Percentiles rank a stretch among this genome's conserved stretches.
phyloP scores from a whole-genome alignment of 495 filamentous ascomycete species.

The Gamarada debralockiae region DNA sequence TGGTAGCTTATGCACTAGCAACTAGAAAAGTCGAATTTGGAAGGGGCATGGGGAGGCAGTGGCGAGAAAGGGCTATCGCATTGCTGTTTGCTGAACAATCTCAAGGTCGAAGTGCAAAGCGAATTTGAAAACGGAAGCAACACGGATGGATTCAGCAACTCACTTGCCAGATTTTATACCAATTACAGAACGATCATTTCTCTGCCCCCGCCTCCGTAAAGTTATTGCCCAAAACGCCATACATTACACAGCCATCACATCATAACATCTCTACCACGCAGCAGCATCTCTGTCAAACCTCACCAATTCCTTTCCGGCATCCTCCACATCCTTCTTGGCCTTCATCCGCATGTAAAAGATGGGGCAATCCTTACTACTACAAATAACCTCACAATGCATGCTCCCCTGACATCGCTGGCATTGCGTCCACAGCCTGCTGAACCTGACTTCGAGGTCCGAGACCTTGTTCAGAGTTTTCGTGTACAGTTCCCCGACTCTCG shows the following conservation, averaged over 20 bases:
- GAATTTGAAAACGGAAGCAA: too few relatives aligned
- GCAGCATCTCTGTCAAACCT: constrained; percentile 82
- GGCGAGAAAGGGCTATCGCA: too few relatives aligned
- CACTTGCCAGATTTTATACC: too few relatives aligned
- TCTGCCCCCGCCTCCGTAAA: background rate
- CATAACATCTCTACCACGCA: constrained; percentile 26
- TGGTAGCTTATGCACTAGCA: too few relatives aligned
- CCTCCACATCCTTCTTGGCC: constrained; percentile 97
- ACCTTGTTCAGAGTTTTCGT: constrained; percentile 84
- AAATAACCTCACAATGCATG: constrained; percentile 97
- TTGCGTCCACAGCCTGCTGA: constrained; percentile 94
- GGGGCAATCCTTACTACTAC: constrained; percentile 90
- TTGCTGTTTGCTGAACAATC: too few relatives aligned
- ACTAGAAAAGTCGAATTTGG: too few relatives aligned
- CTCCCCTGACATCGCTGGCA: constrained; percentile 97
- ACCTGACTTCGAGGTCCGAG: constrained; percentile 87
- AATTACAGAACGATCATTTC: too few relatives aligned
- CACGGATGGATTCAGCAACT: too few relatives aligned
- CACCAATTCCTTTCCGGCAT: constrained; percentile 83
- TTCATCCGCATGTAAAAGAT: constrained; percentile 99
- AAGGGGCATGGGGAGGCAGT: too few relatives aligned
- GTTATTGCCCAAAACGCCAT: background rate
- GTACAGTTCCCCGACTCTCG: constrained; percentile 88
- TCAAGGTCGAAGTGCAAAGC: too few relatives aligned
- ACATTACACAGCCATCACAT: background rate